Evolutionary conservation across 331 rosid genomes (phyloP), one percentile per base, ranked within the genome.

Genomic region (Rosa hybrid): DNA sequence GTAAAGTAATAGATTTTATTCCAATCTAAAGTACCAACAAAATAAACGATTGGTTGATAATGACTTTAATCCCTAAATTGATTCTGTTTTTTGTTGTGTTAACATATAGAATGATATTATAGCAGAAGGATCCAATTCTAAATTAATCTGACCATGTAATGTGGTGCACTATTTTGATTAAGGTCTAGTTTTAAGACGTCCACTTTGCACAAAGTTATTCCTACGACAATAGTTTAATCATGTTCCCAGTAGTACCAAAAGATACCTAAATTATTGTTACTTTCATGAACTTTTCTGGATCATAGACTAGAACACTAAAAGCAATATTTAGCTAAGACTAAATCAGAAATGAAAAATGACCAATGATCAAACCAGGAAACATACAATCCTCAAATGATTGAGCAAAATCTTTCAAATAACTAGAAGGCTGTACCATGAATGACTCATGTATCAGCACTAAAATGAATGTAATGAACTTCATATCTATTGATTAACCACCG

Each of bases 151-250:
- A 71, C 56, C 69, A 60, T 59, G 41, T 48, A 79, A 71, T 72
- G 71, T 74, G 54, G 13, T 64, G 48, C 67, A 30, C 46, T 68
- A 5, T 16, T 7, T 30, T 54, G 34, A 73, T 71, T 80, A 64
- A 68, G 80, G 51, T 65, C 68, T 8, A 63, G 63, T 50, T 67
- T 57, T 65, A 45, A n/a, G 20, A 41, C 30, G 56, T 67, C 68
- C 75, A 65, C 72, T 68, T 68, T 75, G 13, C 59, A 20, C 46
- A 81, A 76, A 81, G 81, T 81, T 81, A 75, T 81, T 74, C 80
- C 68, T 23, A 41, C 30, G 30, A 76, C 21, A 30, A 63, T 63
- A 76, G 34, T 46, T 25, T 76, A 76, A 76, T 27, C 27, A 27
- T 63, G 41, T 18, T 34, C 6, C 45, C 23, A 67, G 12, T 34